Base-by-base conservation (phyloP, 23 red algal genomes). In the Agarophyton chilense region DNA sequence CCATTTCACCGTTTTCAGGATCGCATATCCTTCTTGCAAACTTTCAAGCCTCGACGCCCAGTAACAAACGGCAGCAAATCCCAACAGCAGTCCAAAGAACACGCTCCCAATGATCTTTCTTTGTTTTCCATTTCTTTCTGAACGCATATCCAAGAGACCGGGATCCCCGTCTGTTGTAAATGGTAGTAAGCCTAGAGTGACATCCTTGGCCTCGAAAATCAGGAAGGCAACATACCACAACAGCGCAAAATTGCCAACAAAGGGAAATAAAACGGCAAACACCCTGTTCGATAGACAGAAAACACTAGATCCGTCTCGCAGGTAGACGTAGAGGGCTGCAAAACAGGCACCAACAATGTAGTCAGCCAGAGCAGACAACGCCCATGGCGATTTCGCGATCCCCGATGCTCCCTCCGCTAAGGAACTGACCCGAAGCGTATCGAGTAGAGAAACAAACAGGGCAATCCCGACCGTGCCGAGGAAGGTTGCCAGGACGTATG, bases 331-430 rank as follows among this genome's bases (percentile, higher is more conserved):
- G 9, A 72, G 42, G 9, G 82, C 82, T 3, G 82, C 82, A 56
- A 86, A 86, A 29, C 35, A 46, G 49, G 82, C 60, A 3, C 82
- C 82, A 16, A 86, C 82, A 26, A 86, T 52, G 36, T 86, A 86
- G 35, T 86, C 82, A 39, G 49, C 82, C 43, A 86, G 64, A 55
- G 82, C 82, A 24, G 82, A 53, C 11, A 72, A 5, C 24, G 58
- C 82, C 82, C 82, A 86, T 31, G 82, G 82, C 38, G 82, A 86
- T 7, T 32, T 56, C 4, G 43, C 60, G 16, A 86, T 53, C 60
- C 58, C 82, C 18, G 60, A 40, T 24, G 34, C 29, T 14, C 82
- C 60, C 18, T 53, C 82, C 17, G 82, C 46, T 9, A 86, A 58
- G 38, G 82, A 34, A 22, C 46, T 53, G 41, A 38, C 50, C 45